Evolutionary conservation across 2,329 filamentous ascomycete species (phyloP), one percentile per base, ranked within the genome.

Genomic region (Dactylonectria estremocensis): DNA sequence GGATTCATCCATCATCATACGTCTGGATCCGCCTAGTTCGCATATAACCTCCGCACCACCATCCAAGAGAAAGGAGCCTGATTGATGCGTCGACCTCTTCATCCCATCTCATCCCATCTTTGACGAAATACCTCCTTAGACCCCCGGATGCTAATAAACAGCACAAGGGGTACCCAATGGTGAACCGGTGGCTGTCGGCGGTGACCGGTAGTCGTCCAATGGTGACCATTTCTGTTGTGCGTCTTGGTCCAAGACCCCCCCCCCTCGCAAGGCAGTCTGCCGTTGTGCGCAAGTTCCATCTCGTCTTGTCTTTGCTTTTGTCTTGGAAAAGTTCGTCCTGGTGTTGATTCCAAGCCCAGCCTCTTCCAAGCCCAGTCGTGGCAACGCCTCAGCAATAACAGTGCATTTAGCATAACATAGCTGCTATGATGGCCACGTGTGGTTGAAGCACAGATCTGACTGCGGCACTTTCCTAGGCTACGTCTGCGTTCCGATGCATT

Each of bases 401-500:
- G 33, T 37, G 50, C 4, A 28, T 28, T 4, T 7, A 28, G 24
- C 50, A 40, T 46, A 46, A 37, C 22, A 28, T 24, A 35, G 31
- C 43, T 64, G 45, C 31, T 56, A 46, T 45, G 59, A 61, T 58
- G 55, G 69, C 72, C 72, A 74, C 72, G 72, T 74, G 72, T 69
- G 61, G 49, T 52, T 43, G 56, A 57, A 48, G 58, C 63, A 69
- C 64, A 66, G 64, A 68, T 72, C 64, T 55, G 45, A 43, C 66
- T 68, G 68, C 70, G 72, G 72, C 70, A 71, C 72, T 74, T 71
- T 53, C 20, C 55, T 46, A 35, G 33, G 52, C 13, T 37, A 43
- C 55, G 14, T 24, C 45, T 43, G 28, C 50, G 31, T 56, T 56
- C 43, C 45, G 37, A 24, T 37, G 28, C 24, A 49, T 20, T 37